A percentile compares a stretch with the other conserved stretches of the same genome.
Evolutionary conservation across 257 asterid species (phyloP).

Genomic region (Gentiana dahurica): DNA sequence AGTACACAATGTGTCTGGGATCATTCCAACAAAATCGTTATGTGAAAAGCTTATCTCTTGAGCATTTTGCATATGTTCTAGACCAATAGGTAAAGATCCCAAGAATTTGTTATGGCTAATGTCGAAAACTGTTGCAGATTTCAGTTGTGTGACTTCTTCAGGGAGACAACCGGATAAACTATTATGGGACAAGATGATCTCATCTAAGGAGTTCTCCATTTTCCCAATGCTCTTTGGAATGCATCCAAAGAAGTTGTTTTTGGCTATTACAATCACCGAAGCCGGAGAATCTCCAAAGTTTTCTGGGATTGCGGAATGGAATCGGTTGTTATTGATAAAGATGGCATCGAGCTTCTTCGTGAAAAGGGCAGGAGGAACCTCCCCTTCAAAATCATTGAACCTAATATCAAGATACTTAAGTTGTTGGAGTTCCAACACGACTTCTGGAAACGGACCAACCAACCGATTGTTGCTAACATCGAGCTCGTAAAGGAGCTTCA

Average conservation of each 20-base stretch:
- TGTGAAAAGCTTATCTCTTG: constrained; percentile 26
- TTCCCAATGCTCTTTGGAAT: constrained; percentile 54
- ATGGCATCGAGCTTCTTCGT: constrained; percentile 41
- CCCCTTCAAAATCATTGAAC: constrained; percentile 80
- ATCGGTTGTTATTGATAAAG: constrained; percentile 50
- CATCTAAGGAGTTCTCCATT: constrained; percentile 51
- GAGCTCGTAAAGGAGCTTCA: constrained; percentile 40
- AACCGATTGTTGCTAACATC: constrained; percentile 90
- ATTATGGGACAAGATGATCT: constrained; percentile 30
- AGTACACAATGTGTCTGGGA: constrained; percentile 38
- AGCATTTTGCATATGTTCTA: constrained; percentile 32
- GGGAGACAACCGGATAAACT: constrained; percentile 61
- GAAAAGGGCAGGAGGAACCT: constrained; percentile 29
- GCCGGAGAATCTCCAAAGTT: constrained; percentile 57
- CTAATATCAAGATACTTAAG: constrained; percentile 68
- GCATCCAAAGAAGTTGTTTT: constrained; percentile 50
- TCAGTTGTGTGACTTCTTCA: constrained; percentile 40
- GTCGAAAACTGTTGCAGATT: constrained; percentile 35
- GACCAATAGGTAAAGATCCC: constrained; percentile 45
- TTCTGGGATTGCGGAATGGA: constrained; percentile 39
- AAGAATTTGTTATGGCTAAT: constrained; percentile 35
- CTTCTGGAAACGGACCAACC: constrained; percentile 63
- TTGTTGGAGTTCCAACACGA: constrained; percentile 35
- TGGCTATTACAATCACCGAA: constrained; percentile 48
- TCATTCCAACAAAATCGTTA: constrained; percentile 38